Evolutionary conservation across 495 filamentous ascomycete genomes (phyloP).

Genomic region (Penicillium soppii): DNA sequence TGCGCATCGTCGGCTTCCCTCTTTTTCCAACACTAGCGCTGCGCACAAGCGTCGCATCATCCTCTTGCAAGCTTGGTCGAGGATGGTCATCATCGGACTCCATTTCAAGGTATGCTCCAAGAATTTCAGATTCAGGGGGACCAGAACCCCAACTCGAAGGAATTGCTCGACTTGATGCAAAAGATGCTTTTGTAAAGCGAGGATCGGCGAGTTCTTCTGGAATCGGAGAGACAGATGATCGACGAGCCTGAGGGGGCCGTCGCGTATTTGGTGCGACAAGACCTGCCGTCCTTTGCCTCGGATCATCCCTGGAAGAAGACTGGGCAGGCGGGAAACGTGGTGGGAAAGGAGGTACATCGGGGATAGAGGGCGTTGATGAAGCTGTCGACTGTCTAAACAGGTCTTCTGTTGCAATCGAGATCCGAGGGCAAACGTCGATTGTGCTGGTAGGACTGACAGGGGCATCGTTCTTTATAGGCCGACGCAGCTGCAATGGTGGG

Average conservation of each 20-base stretch:
- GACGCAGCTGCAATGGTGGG: slow-evolving; percentile 21
- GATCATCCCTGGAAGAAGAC: slow-evolving; percentile 12
- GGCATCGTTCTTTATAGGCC: slow-evolving; percentile 30
- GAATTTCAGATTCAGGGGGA: slow-evolving; percentile 46
- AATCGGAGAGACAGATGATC: slow-evolving; percentile 82
- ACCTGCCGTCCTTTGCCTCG: slow-evolving; percentile 19
- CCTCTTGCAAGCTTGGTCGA: slow-evolving; percentile 40
- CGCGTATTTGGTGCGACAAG: slow-evolving; percentile 28
- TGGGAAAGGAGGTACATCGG: slow-evolving; percentile 45
- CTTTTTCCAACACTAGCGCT: slow-evolving; percentile 76
- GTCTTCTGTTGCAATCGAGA: slow-evolving; percentile 33
- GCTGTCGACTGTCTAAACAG: slow-evolving; percentile 34
- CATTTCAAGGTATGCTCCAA: slow-evolving; percentile 38
- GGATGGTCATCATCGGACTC: slow-evolving; percentile 37
- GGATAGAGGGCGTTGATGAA: slow-evolving; percentile 39
- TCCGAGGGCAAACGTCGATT: slow-evolving; percentile 24
- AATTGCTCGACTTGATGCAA: slow-evolving; percentile 79
- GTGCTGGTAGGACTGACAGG: slow-evolving; percentile 33
- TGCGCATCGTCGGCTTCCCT: slow-evolving; percentile 70
- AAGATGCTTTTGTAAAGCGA: slow-evolving; percentile 55
- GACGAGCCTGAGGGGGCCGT: slow-evolving; percentile 39
- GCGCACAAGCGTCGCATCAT: slow-evolving; percentile 65
- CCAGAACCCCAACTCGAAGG: slow-evolving; percentile 68
- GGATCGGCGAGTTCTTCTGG: slow-evolving; percentile 72
- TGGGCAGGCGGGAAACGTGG: slow-evolving; percentile 14